Evolutionary conservation across 164 flowering plant species (phyloP).

Genomic region (Vitis riparia): DNA sequence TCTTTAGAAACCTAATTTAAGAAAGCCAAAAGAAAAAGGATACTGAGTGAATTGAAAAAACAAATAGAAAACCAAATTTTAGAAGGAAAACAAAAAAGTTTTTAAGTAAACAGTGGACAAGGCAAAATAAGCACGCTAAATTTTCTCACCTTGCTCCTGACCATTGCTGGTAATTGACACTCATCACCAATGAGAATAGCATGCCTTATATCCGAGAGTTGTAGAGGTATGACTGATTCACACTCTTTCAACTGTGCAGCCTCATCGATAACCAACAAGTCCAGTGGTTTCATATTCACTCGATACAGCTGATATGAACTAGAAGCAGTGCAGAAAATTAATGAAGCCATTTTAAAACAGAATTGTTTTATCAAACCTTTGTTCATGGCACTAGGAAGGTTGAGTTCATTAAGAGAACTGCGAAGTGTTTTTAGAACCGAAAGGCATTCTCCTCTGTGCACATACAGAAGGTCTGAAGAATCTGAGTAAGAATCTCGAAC

Average conservation of each 20-base stretch:
- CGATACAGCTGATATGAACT: constrained; percentile 24
- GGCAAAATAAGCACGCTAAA: background rate
- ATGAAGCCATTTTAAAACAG: constrained; percentile 32
- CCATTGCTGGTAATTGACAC: constrained; percentile 53
- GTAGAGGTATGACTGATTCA: constrained; percentile 57
- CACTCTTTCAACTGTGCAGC: constrained; percentile 70
- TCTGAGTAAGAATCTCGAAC: background rate
- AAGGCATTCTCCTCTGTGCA: constrained; percentile 15
- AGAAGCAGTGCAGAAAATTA: constrained; percentile 54
- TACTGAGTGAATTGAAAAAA: background rate
- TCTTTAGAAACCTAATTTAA: constrained; percentile 25
- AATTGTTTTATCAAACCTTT: constrained; percentile 15
- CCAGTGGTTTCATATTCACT: constrained; percentile 16
- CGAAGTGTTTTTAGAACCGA: constrained; percentile 11
- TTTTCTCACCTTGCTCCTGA: constrained; percentile 41
- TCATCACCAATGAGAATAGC: constrained; percentile 66
- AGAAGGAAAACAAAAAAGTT: background rate
- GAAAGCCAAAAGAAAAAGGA: background rate
- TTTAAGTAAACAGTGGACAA: constrained; percentile 10
- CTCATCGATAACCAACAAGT: constrained; percentile 57
- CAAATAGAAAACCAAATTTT: background rate
- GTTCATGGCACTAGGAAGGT: constrained; percentile 3
- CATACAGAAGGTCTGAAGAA: background rate
- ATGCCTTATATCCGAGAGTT: constrained; percentile 41
- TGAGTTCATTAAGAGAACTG: constrained; percentile 2